phyloP scores from a whole-genome alignment of 345 rosid species.

The Triadica sebifera region DNA sequence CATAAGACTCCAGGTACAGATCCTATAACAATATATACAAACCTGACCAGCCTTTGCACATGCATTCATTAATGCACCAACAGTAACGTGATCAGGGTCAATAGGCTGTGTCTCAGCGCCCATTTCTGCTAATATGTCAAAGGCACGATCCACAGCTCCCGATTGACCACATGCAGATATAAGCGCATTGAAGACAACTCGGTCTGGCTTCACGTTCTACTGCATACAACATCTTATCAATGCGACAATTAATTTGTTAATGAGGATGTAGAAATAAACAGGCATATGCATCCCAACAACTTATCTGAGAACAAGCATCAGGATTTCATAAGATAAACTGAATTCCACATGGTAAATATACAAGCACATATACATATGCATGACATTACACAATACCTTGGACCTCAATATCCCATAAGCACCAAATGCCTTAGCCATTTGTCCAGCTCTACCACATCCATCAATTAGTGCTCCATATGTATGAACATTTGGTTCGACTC shows the following conservation, averaged over 20 bases:
- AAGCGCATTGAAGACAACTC: conserved; percentile 96
- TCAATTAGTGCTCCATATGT: conserved; percentile 95
- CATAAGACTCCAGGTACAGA: conserved; percentile 6
- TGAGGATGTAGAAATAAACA: conserved; percentile 16
- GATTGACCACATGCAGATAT: conserved; percentile 93
- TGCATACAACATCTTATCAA: conserved; percentile 59
- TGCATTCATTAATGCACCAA: conserved; percentile 88
- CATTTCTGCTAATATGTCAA: conserved; percentile 97
- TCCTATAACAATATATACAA: conserved; percentile 10
- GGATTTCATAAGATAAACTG: not conserved
- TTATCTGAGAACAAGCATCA: conserved; percentile 9
- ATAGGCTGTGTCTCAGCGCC: conserved; percentile 74
- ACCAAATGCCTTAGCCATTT: conserved; percentile 97
- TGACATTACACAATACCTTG: conserved; percentile 49
- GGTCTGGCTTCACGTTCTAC: conserved; percentile 99
- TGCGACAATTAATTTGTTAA: conserved; percentile 29
- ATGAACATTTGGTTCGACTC: conserved; percentile 85
- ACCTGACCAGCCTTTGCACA: conserved; percentile 91
- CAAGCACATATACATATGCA: not conserved
- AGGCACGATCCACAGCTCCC: conserved; percentile 98
- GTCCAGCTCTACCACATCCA: conserved; percentile 81
- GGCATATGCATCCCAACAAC: conserved; percentile 10
- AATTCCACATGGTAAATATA: not conserved
- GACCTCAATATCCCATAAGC: conserved; percentile 97
- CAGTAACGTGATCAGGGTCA: conserved; percentile 90